Evolutionary conservation across 495 filamentous ascomycete genomes (phyloP), one percentile per base, ranked within the genome.

Genomic region (Aspergillus hancockii): DNA sequence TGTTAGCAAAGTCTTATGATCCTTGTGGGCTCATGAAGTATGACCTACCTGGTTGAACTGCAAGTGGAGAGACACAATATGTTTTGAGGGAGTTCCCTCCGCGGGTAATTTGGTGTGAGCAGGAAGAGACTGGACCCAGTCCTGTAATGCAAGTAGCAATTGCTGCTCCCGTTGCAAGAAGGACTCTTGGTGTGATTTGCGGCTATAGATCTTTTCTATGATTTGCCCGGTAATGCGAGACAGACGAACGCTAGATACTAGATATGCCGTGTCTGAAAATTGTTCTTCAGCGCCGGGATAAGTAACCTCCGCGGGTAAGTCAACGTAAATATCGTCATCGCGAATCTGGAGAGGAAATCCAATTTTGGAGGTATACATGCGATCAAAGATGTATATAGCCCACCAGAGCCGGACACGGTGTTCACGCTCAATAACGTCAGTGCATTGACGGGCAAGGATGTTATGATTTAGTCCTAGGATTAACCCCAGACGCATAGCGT

Each of bases 371-470:
- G 66, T 63, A 34, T 62, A 74, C 63, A 74, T 71, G 30, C 73
- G 63, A 54, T 75, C 73, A 18, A 70, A 70, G 2, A 70, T 64
- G 51, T 75, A 75, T 0, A 69, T 65, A 22, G 67, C 62, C 71
- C 71, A 71, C 67, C 67, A 73, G 3, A 73, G 54, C 8, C 71
- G 65, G 13, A 61, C 65, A 1, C 73, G 63, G 50, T 75, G 71
- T 43, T 75, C 55, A 12, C 71, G 66, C 8, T 65, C 61, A 4
- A 65, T 49, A 2, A 64, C 52, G 52, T 71, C 61, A 5, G 52
- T 59, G 22, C 65, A 66, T 52, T 70, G 68, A n/a, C 55, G 58
- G 32, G 63, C 64, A 13, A 71, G 73, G 2, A 75, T 66, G 16
- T 72, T 69, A 47, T 69, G 73, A 34, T 75, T 65, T 10, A 75